Percentiles rank a stretch among this genome's conserved stretches.
Conservation (phyloP, 345 rosid genomes). For the Populus tremula region DNA sequence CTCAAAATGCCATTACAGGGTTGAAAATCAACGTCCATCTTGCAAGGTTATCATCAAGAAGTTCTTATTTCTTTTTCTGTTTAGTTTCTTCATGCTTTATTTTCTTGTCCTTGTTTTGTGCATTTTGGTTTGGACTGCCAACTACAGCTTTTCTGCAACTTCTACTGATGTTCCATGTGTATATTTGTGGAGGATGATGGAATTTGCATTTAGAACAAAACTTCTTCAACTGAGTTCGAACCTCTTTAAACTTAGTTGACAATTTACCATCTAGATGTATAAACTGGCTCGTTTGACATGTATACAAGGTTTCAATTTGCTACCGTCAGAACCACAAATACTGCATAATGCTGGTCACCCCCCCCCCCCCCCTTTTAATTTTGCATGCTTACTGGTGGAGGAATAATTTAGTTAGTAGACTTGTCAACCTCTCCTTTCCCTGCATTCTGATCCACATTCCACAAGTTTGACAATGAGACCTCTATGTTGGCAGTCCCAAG, state of each 20-base stretch:
- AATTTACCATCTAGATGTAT: neutral
- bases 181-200: constrained; percentile 3
- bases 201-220: neutral
- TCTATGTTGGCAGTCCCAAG: neutral
- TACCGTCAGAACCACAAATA: neutral
- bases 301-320: neutral
- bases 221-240: neutral
- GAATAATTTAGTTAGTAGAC: neutral
- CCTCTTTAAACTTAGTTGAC: neutral
- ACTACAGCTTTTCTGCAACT: neutral
- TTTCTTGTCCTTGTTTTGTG: constrained; percentile 6
- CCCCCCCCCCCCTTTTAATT: neutral
- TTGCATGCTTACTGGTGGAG: neutral
- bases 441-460: neutral
- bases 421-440: neutral
- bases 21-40: constrained; percentile 72
- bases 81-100: neutral
- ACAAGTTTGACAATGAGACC: neutral
- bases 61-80: neutral
- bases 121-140: neutral
- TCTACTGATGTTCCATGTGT: neutral
- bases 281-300: neutral
- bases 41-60: constrained; percentile 52
- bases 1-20: constrained; percentile 78
- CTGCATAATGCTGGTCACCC: neutral